A percentile compares a stretch with the other conserved stretches of the same genome.
Evolutionary conservation across 1,284 basidiomycete species (phyloP).

Genomic region (Ustilago loliicola): DNA sequence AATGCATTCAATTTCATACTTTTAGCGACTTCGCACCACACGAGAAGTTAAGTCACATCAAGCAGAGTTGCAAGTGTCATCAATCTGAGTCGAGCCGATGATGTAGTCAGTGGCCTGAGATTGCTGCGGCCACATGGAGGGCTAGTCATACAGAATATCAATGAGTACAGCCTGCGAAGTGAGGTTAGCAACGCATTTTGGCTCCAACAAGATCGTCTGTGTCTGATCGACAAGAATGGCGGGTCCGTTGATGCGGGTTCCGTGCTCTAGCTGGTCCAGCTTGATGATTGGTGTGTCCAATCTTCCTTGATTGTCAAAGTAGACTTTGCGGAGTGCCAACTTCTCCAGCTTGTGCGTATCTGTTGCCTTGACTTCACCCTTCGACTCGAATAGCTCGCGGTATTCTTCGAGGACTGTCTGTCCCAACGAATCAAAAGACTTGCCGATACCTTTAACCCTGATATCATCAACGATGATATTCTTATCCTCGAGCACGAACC

Average conservation of each 20-base stretch:
- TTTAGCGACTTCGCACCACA: slow-evolving; percentile 1
- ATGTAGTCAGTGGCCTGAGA: background rate
- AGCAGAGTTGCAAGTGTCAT: background rate
- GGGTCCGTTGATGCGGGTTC: slow-evolving; percentile 82
- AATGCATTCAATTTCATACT: slow-evolving; percentile 5
- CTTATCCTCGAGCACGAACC: slow-evolving; percentile 86
- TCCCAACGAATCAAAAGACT: slow-evolving; percentile 86
- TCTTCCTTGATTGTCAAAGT: slow-evolving; percentile 82
- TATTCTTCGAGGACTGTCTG: slow-evolving; percentile 82
- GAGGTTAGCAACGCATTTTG: slow-evolving; percentile 59
- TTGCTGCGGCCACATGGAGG: background rate
- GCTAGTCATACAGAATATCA: slow-evolving; percentile 48
- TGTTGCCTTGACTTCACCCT: slow-evolving; percentile 32
- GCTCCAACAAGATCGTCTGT: slow-evolving; percentile 83
- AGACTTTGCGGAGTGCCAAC: slow-evolving; percentile 76
- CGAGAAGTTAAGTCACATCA: too few relatives aligned
- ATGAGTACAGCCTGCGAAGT: slow-evolving; percentile 59
- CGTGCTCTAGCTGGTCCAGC: slow-evolving; percentile 78
- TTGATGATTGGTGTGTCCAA: slow-evolving; percentile 85
- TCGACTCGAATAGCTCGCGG: slow-evolving; percentile 43
- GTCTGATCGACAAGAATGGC: slow-evolving; percentile 92
- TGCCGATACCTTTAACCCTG: slow-evolving; percentile 84
- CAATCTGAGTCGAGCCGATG: background rate
- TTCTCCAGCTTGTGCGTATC: slow-evolving; percentile 30
- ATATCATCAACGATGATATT: slow-evolving; percentile 88